phyloP scores from a whole-genome alignment of 1,284 basidiomycete species.

The Ustilago crameri region DNA sequence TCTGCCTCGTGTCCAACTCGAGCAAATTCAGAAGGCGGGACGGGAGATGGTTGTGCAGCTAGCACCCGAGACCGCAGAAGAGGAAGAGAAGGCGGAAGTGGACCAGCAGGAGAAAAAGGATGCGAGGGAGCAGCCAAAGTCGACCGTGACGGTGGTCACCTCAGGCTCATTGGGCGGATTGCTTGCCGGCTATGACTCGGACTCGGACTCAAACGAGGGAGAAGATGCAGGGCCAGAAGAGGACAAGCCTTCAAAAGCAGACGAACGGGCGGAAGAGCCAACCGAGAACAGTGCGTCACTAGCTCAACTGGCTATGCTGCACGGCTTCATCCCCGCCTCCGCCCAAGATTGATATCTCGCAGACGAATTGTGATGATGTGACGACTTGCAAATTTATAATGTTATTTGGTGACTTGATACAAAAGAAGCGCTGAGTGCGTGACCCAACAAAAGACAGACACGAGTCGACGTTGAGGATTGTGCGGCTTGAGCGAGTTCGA shows the following conservation, averaged over 20 bases:
- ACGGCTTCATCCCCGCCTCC: slow-evolving; percentile 3
- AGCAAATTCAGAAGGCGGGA: background rate
- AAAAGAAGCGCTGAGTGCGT: background rate
- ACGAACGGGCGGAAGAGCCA: background rate
- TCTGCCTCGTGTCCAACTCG: background rate
- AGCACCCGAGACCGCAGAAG: background rate
- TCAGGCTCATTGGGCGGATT: slow-evolving; percentile 1
- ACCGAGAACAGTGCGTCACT: background rate
- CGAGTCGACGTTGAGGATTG: background rate
- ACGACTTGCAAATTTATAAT: background rate
- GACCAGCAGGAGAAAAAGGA: background rate
- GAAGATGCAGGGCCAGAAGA: background rate
- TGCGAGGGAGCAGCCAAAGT: background rate
- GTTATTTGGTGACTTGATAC: background rate
- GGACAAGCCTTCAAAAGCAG: background rate
- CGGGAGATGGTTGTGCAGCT: background rate
- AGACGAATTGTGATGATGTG: too few species aligned
- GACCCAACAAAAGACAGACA: background rate
- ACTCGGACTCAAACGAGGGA: slow-evolving; percentile 8
- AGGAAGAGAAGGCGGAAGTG: too few species aligned
- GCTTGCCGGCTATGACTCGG: slow-evolving; percentile 20
- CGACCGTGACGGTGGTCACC: background rate
- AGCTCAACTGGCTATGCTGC: background rate
- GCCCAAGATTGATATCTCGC: too few species aligned
- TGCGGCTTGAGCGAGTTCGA: background rate